Evolutionary conservation across 2,329 filamentous ascomycete genomes (phyloP), one percentile per base, ranked within the genome.

Genomic region (Reticulascus tulasneorum): DNA sequence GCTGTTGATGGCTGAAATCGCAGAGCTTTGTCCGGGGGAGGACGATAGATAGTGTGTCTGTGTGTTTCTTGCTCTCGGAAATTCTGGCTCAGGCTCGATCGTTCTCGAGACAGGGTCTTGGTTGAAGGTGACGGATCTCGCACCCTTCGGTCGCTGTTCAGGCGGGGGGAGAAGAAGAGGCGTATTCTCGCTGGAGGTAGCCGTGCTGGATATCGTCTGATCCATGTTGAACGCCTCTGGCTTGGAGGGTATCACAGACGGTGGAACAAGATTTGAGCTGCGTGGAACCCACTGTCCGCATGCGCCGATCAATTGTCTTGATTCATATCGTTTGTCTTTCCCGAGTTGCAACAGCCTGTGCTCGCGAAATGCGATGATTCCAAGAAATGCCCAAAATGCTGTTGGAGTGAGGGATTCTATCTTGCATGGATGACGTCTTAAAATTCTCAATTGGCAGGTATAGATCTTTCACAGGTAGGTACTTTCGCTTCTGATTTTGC

Each of bases 1-100:
- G 73, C 73, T 91, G 63, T 96, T 95, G 49, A 96, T 66, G 4
- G 84, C 78, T 6, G 88, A 81, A 17, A 95, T 82, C 13, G 77
- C 71, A 17, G 72, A 71, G 34, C 50, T 62, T 35, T 59, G 52
- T 47, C 49, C 30, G 51, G 59, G 48, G 55, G 54, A 58, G 46
- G 50, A 56, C 40, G 60, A 58, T 42, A 51, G 45, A 40, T 40
- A 42, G 47, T 50, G 46, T 28, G 50, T 42, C 36, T 50, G 26
- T 17, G 60, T 67, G 37, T 61, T 41, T 44, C 37, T 38, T 42
- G 55, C 24, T 37, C 44, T 29, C 34, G 41, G 44, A 25, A 53
- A 49, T 11, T 50, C 51, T 12, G 66, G 50, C 28, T 69, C 67
- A 15, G 72, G 69, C 47, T 77, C 74, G 50, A 81, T 73, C 13